Percentiles rank a stretch among this genome's conserved stretches.
phyloP scores from a whole-genome alignment of 805 yeast genomes.

The Clavispora fructus region DNA sequence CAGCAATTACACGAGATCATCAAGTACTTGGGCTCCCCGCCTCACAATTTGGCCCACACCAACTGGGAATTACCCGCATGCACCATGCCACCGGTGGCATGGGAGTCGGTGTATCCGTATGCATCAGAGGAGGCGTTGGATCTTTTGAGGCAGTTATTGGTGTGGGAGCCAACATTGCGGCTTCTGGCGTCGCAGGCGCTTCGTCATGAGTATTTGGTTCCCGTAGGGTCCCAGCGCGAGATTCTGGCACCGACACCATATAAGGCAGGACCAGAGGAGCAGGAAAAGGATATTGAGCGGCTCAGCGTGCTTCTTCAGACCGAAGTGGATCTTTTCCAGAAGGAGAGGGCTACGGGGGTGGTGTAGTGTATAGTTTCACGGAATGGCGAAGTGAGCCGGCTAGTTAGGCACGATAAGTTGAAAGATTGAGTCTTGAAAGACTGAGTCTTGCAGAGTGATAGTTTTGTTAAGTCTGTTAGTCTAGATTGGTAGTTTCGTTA shows the following conservation, averaged over 20 bases:
- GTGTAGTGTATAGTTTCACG: too few relatives aligned
- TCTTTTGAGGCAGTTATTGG: conserved; percentile 49
- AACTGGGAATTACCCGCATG: conserved; percentile 29
- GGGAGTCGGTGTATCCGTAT: conserved; percentile 58
- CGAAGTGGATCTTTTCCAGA: conserved; percentile 19
- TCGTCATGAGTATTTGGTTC: conserved; percentile 48
- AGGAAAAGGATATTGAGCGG: conserved; percentile 13
- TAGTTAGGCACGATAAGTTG: too few relatives aligned
- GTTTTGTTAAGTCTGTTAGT: too few relatives aligned
- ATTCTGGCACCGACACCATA: conserved; percentile 28
- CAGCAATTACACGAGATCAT: conserved; percentile 70
- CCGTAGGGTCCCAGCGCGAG: not conserved
- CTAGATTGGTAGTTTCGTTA: too few relatives aligned
- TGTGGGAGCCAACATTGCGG: conserved; percentile 61
- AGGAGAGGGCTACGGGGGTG: conserved; percentile 2
- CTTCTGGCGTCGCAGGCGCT: conserved; percentile 53
- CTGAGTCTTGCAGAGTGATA: too few relatives aligned
- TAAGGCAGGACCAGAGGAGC: conserved; percentile 62
- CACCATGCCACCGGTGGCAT: conserved; percentile 29
- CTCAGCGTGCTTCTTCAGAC: conserved; percentile 14
- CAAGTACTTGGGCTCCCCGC: conserved; percentile 69
- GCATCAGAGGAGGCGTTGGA: conserved; percentile 49
- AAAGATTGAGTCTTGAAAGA: too few relatives aligned
- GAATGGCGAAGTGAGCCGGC: too few relatives aligned
- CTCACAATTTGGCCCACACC: conserved; percentile 30